Evolutionary conservation across 1,284 basidiomycete genomes (phyloP), one percentile per base, ranked within the genome.

Genomic region (Mycosarcoma maydis): DNA sequence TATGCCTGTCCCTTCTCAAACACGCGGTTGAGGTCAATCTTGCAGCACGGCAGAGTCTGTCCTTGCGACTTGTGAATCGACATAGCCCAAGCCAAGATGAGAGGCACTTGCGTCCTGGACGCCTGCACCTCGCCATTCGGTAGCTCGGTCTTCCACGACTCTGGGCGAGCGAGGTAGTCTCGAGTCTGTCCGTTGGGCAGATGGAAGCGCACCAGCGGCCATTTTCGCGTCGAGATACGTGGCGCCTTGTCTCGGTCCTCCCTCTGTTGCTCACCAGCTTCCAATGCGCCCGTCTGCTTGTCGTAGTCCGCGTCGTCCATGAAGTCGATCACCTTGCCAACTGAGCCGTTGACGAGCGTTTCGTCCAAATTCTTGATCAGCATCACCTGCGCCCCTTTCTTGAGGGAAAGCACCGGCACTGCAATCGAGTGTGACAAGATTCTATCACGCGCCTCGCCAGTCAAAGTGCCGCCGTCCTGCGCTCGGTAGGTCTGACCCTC

Each of bases 321-420:
- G 33, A 76, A 76, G 42, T 74, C 75, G 22, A 76, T 79, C 19
- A 94, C 85, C 64, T 85, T 86, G 17, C 92, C 92, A 70, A 92
- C 87, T 10, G 88, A 90, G 0, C 92, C 92, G 80, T 94, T 94
- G 38, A 93, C 91, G 6, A 94, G 86, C 43, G 85, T 85, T 37
- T 89, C 87, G 73, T 90, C 90, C 7, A 86, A 80, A 78, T 86
- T 92, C 87, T 90, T 92, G 86, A 94, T 87, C 19, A 94, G 84
- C 86, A 87, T 87, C 41, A 86, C 86, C 66, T 84, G 84, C 0
- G 90, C 89, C 38, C 87, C 87, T 29, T 87, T 82, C 78, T 90
- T 90, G 33, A 96, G 85, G 0, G 80, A 76, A 34, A 96, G 84
- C 2, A 70, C 76, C 7, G 58, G 54, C 33, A 76, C 54, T 13